Evolutionary conservation across 352 stramenopile species (phyloP).

Genomic region (Globisporangium iwayamae): DNA sequence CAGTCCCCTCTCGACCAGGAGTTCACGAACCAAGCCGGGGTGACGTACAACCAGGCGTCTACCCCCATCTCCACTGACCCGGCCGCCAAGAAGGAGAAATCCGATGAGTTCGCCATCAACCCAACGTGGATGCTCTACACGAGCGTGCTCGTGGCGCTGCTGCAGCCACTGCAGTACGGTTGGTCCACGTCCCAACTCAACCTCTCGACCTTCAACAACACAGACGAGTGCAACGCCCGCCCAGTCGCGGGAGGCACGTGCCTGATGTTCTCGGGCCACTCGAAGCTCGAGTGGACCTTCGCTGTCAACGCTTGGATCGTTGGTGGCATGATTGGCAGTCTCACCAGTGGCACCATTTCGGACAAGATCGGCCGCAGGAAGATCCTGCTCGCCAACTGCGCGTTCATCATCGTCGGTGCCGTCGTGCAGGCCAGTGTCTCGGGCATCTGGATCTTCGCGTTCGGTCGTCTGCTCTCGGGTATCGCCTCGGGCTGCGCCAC

Average conservation of each 20-base stretch:
- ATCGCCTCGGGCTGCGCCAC: conserved; percentile 36
- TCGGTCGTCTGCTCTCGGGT: conserved; percentile 34
- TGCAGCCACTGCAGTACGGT: conserved; percentile 46
- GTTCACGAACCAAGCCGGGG: not conserved
- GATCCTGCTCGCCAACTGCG: conserved; percentile 26
- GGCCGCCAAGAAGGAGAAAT: conserved; percentile 5
- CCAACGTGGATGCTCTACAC: conserved; percentile 34
- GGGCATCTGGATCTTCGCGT: conserved; percentile 28
- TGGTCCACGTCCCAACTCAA: conserved; percentile 67
- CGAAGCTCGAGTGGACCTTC: conserved; percentile 31
- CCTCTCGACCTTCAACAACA: conserved; percentile 32
- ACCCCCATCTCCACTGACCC: not conserved
- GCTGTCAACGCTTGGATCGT: conserved; percentile 39
- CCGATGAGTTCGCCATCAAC: not conserved
- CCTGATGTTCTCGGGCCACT: conserved; percentile 33
- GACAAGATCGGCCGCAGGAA: conserved; percentile 31
- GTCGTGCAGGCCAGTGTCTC: conserved; percentile 23
- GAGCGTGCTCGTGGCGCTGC: conserved; percentile 41
- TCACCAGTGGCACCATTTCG: conserved; percentile 25
- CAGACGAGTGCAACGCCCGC: conserved; percentile 24
- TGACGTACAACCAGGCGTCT: conserved; percentile 9
- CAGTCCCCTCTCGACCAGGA: conserved; percentile 6
- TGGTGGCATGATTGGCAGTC: conserved; percentile 37
- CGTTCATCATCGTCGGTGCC: conserved; percentile 31
- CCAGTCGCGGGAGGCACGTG: conserved; percentile 23